Percentiles rank a stretch among this genome's conserved stretches.
phyloP scores from a whole-genome alignment of 2,329 filamentous ascomycete genomes.

The Ophiostoma sp. region DNA sequence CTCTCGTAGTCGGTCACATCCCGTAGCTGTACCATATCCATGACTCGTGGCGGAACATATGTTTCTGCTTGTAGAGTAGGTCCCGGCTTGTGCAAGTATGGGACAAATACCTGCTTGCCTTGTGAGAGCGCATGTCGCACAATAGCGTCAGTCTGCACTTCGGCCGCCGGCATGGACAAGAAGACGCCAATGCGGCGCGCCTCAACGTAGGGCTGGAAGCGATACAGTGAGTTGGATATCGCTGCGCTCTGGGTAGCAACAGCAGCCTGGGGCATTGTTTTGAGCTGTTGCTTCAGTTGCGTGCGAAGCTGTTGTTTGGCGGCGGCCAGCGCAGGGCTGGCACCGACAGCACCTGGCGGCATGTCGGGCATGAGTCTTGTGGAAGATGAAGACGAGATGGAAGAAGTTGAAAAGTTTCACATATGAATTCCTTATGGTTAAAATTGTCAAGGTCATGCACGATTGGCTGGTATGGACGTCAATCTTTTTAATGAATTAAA shows the following conservation, averaged over 20 bases:
- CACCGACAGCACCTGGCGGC: slow-evolving; percentile 2
- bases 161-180: slow-evolving; percentile 83
- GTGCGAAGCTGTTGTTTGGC: slow-evolving; percentile 73
- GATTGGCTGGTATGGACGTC: not conserved
- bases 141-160: slow-evolving; percentile 78
- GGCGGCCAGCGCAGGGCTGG: slow-evolving; percentile 45
- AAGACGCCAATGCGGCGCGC: slow-evolving; percentile 79
- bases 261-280: slow-evolving; percentile 55
- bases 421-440: not conserved
- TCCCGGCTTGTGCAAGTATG: slow-evolving; percentile 69
- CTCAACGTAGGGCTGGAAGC: slow-evolving; percentile 66
- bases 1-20: slow-evolving; percentile 72
- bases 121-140: slow-evolving; percentile 70
- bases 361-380: not conserved
- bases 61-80: slow-evolving; percentile 34
- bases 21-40: slow-evolving; percentile 88
- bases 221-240: slow-evolving; percentile 60
- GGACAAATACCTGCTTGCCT: slow-evolving; percentile 86
- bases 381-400: not conserved
- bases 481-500: not conserved
- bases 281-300: slow-evolving; percentile 62
- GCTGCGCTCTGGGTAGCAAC: slow-evolving; percentile 61
- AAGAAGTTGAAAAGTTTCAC: not conserved
- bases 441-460: not conserved
- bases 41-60: slow-evolving; percentile 59